These are phyloP conservation scores for Yamadazyma buinensis DNA, from an alignment of 1,139 yeast genomes.

Conservation along the genomic window DNA sequence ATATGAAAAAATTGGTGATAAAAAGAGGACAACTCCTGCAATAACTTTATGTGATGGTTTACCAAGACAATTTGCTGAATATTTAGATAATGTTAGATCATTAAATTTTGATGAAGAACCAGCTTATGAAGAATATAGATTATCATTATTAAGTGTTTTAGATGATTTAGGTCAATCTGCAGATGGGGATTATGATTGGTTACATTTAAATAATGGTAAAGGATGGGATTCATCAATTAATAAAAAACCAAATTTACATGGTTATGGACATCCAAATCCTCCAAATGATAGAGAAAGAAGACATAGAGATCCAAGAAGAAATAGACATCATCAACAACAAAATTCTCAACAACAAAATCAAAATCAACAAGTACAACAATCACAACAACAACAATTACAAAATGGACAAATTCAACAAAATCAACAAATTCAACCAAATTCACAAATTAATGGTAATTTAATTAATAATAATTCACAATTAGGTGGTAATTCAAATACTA, in stretches of 20 bases:
- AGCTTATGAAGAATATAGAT: slow-evolving; percentile 81
- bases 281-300: slow-evolving; percentile 54
- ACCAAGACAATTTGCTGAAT: slow-evolving; percentile 85
- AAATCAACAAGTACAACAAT: slow-evolving; percentile 8
- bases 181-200: slow-evolving; percentile 93
- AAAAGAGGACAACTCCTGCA: slow-evolving; percentile 82
- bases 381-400: background rate
- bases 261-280: slow-evolving; percentile 69
- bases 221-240: slow-evolving; percentile 87
- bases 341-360: slow-evolving; percentile 14
- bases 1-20: slow-evolving; percentile 94
- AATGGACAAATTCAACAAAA: slow-evolving; percentile 1
- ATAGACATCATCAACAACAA: slow-evolving; percentile 32
- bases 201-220: slow-evolving; percentile 83
- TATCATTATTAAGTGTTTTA: slow-evolving; percentile 70
- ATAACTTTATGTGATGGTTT: slow-evolving; percentile 75
- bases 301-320: slow-evolving; percentile 43
- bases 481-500: too few species aligned
- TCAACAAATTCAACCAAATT: background rate
- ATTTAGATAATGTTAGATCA: slow-evolving; percentile 76
- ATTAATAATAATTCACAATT: too few species aligned
- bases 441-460: background rate
- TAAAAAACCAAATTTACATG: slow-evolving; percentile 86
- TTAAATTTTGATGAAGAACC: slow-evolving; percentile 92
- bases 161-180: slow-evolving; percentile 67